A percentile compares a stretch with the other conserved stretches of the same genome.
These are phyloP conservation scores for Vachellia collinsii DNA, from an alignment of 306 rosid species.

Conservation along the genomic window DNA sequence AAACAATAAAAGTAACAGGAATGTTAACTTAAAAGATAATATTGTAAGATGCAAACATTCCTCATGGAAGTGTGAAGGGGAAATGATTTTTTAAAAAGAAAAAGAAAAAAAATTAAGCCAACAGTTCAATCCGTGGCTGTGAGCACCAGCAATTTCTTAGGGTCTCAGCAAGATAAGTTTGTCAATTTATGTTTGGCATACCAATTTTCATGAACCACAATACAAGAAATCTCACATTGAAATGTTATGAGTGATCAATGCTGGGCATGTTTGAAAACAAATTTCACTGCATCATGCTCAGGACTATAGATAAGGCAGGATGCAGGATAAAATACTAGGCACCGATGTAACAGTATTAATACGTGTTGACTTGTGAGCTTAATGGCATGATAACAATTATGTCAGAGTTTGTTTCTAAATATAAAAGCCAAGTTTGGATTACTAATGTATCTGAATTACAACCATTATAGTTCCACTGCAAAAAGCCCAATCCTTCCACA, in stretches of 20 bases:
- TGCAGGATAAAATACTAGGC: background rate
- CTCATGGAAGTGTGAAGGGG: background rate
- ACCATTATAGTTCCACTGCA: background rate
- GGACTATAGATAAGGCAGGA: background rate
- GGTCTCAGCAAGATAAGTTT: background rate
- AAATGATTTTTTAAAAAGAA: background rate
- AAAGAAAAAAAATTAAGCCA: background rate
- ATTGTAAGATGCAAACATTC: background rate
- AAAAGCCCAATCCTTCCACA: background rate
- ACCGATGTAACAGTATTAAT: background rate
- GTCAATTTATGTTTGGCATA: background rate
- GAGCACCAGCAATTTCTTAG: background rate
- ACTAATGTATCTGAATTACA: background rate
- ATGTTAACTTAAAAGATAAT: constrained; percentile 27
- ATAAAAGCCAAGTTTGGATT: background rate
- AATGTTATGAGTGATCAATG: background rate
- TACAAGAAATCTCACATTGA: background rate
- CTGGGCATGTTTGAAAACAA: constrained; percentile 1
- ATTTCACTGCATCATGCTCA: background rate
- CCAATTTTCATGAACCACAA: background rate
- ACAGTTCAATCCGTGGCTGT: background rate
- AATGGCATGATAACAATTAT: background rate
- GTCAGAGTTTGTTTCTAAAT: background rate
- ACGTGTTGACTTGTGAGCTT: background rate
- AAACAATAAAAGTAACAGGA: constrained; percentile 24